Conservation (phyloP, 148 eudicot species). For the Vaccinium vitisidaea region DNA sequence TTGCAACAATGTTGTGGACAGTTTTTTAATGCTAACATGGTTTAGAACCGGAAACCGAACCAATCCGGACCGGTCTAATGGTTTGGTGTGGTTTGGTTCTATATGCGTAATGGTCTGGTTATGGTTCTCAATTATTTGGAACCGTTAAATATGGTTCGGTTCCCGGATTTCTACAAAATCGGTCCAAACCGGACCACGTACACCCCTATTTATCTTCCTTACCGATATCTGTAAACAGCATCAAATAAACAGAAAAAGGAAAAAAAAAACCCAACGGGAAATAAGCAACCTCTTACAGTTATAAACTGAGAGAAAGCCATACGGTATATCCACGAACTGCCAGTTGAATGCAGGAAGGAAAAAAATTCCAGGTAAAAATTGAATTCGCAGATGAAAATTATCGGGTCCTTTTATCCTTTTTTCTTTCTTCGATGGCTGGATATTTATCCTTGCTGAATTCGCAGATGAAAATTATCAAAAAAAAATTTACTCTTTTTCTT, state of each 20-base stretch:
- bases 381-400: neutral
- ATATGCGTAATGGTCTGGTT: too few species aligned
- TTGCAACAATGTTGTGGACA: too few species aligned
- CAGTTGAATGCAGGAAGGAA: neutral
- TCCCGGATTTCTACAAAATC: too few species aligned
- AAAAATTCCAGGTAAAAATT: neutral
- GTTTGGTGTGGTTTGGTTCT: too few species aligned
- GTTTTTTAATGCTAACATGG: too few species aligned
- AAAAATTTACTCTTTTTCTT: too few species aligned
- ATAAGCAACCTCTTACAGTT: neutral
- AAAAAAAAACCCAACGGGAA: neutral
- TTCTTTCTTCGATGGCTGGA: neutral
- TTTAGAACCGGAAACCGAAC: too few species aligned
- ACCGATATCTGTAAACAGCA: constrained; percentile 57
- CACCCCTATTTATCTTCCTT: constrained; percentile 94
- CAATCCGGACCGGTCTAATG: too few species aligned
- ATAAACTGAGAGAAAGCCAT: neutral
- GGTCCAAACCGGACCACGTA: too few species aligned
- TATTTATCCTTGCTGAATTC: neutral
- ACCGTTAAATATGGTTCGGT: too few species aligned
- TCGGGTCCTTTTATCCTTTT: neutral
- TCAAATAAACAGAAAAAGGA: constrained; percentile 1
- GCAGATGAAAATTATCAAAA: too few species aligned
- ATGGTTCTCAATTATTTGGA: too few species aligned
- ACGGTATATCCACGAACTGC: neutral